Evolutionary conservation across 2,329 filamentous ascomycete species (phyloP).

Genomic region (Xylariaceae sp.): DNA sequence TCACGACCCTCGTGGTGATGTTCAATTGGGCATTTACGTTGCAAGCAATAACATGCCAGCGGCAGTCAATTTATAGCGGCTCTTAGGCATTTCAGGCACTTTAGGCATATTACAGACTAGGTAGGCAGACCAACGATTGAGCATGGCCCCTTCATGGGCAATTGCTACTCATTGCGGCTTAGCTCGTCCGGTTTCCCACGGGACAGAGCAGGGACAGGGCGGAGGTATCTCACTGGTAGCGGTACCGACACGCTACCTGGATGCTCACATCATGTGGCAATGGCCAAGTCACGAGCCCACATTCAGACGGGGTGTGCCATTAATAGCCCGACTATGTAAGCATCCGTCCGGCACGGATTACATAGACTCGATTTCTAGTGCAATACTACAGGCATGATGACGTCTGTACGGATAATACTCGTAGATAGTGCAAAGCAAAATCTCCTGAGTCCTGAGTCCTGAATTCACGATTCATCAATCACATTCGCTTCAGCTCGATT

Average conservation of each 20-base stretch:
- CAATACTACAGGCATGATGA: background rate
- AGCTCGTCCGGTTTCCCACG: too few relatives aligned
- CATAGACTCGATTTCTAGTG: background rate
- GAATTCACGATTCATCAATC: too few relatives aligned
- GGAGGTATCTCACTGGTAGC: conserved; percentile 14
- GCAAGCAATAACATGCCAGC: too few relatives aligned
- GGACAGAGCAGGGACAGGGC: too few relatives aligned
- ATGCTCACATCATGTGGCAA: conserved; percentile 26
- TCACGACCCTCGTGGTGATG: conserved; percentile 11
- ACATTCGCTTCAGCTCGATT: too few relatives aligned
- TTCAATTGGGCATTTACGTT: conserved; percentile 19
- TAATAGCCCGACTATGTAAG: conserved; percentile 2
- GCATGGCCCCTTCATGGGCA: too few relatives aligned
- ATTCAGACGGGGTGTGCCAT: conserved; percentile 18
- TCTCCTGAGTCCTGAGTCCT: background rate
- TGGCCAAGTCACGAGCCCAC: conserved; percentile 28
- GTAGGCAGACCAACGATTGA: too few relatives aligned
- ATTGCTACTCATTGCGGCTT: too few relatives aligned
- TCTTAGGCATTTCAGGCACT: too few relatives aligned
- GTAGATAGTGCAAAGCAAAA: background rate
- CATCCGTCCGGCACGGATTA: background rate
- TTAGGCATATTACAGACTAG: too few relatives aligned
- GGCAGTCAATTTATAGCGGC: too few relatives aligned
- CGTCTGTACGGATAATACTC: background rate
- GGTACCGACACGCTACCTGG: conserved; percentile 17